phyloP scores from a whole-genome alignment of 768 basidiomycete genomes.

The Russula brevipes region DNA sequence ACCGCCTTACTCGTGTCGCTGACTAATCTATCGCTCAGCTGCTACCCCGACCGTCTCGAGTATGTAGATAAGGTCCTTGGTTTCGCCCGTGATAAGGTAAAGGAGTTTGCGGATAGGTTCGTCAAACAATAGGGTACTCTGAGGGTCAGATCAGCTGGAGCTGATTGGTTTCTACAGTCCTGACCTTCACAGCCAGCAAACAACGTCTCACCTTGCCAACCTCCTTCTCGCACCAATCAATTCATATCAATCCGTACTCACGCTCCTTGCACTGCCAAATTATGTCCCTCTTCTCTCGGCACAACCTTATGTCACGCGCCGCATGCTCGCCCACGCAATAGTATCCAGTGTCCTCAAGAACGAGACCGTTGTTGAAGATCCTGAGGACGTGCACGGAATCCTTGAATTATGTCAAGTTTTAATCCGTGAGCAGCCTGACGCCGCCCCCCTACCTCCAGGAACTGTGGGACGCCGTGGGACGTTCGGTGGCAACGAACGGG shows the following conservation, averaged over 20 bases:
- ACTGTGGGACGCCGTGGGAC: slow-evolving; percentile 52
- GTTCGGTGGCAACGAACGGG: slow-evolving; percentile 57
- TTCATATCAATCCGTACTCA: slow-evolving; percentile 93
- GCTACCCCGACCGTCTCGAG: slow-evolving; percentile 94
- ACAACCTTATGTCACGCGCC: slow-evolving; percentile 86
- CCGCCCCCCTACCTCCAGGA: slow-evolving; percentile 34
- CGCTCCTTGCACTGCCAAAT: slow-evolving; percentile 90
- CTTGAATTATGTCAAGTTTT: slow-evolving; percentile 89
- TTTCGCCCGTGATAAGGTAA: slow-evolving; percentile 82
- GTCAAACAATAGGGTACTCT: background rate
- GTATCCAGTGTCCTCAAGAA: slow-evolving; percentile 94
- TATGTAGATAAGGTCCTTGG: slow-evolving; percentile 95
- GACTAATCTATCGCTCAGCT: slow-evolving; percentile 90
- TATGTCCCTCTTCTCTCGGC: slow-evolving; percentile 78
- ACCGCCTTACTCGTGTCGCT: slow-evolving; percentile 94
- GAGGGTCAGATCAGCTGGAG: background rate
- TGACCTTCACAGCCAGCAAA: slow-evolving; percentile 83
- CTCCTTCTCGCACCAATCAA: slow-evolving; percentile 92
- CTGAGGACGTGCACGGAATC: slow-evolving; percentile 92
- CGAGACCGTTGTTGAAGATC: slow-evolving; percentile 89
- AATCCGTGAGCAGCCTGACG: slow-evolving; percentile 78
- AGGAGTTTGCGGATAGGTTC: slow-evolving; percentile 80
- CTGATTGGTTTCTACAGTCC: slow-evolving; percentile 44
- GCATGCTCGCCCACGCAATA: slow-evolving; percentile 91
- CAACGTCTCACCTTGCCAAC: slow-evolving; percentile 84